Conservation (phyloP, 176 grass and related monocot genomes). For the Hsuehochloa calcarea region DNA sequence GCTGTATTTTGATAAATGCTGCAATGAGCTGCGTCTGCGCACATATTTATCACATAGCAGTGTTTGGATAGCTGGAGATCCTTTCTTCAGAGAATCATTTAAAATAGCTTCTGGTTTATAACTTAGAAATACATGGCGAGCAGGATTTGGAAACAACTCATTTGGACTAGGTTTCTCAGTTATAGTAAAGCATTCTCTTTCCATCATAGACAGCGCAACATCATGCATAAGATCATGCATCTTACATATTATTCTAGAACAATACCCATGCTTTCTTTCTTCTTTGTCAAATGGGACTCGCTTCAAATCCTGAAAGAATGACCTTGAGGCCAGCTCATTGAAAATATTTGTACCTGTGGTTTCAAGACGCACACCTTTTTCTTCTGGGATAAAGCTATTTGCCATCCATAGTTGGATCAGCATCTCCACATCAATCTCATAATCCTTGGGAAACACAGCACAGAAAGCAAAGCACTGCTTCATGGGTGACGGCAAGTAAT, state of each 20-base stretch:
- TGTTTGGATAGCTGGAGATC: neutral
- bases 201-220: neutral
- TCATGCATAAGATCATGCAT: conserved; percentile 1
- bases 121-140: neutral
- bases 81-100: neutral
- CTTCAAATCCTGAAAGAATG: conserved; percentile 24
- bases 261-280: neutral
- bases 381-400: neutral
- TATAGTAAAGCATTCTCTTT: neutral
- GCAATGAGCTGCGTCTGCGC: neutral
- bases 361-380: neutral
- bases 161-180: neutral
- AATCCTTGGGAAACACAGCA: conserved; percentile 11
- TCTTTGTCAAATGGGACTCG: fast-evolving
- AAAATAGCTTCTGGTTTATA: neutral
- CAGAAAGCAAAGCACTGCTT: conserved; percentile 16
- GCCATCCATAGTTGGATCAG: conserved; percentile 31
- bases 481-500: neutral
- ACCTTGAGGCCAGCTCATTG: neutral
- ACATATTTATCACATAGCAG: fast-evolving
- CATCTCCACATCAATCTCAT: neutral
- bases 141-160: neutral
- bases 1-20: neutral
- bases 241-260: neutral
- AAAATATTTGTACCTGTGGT: neutral